phyloP scores from a whole-genome alignment of 2,329 filamentous ascomycete genomes.

The Golovinomyces cichoracearum region DNA sequence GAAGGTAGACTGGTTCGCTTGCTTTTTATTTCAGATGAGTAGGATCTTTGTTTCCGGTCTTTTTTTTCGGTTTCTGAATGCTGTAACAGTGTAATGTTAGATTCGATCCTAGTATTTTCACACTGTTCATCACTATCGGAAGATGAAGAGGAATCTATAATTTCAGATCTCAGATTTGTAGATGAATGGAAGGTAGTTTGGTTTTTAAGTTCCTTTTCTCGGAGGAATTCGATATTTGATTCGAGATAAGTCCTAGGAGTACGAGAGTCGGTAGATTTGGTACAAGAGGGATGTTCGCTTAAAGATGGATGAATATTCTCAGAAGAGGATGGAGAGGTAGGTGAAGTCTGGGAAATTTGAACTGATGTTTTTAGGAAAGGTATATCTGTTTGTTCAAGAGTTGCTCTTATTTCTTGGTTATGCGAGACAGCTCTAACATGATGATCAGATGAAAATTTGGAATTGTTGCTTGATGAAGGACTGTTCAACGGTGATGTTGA shows the following conservation, averaged over 20 bases:
- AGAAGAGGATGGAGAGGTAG: conserved; percentile 38
- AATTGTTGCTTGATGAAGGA: conserved; percentile 7
- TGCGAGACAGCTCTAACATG: conserved; percentile 25
- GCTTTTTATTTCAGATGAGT: conserved; percentile 24
- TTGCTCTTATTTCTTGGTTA: conserved; percentile 9
- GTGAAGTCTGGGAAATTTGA: conserved; percentile 21
- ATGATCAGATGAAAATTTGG: conserved; percentile 16
- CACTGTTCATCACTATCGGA: conserved; percentile 4
- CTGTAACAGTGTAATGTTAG: conserved; percentile 61
- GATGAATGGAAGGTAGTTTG: conserved; percentile 12
- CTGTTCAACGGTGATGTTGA: conserved; percentile 22
- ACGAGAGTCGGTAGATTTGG: conserved; percentile 39
- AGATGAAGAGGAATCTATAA: conserved; percentile 16
- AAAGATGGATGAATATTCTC: conserved; percentile 22
- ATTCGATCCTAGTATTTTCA: conserved; percentile 39
- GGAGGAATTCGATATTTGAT: conserved; percentile 56
- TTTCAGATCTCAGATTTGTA: conserved; percentile 9
- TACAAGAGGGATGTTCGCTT: conserved; percentile 22
- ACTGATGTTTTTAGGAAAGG: conserved; percentile 6
- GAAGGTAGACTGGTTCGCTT: conserved; percentile 52
- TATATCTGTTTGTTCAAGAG: conserved; percentile 8
- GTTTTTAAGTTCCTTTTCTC: conserved; percentile 35
- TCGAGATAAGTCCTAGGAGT: conserved; percentile 66
- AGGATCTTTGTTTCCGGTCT: conserved; percentile 25
- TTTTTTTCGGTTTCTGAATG: conserved; percentile 37